Evolutionary conservation across 208 protist species (phyloP), one percentile per base, ranked within the genome.

Genomic region (Leptomonas pyrrhocoris): DNA sequence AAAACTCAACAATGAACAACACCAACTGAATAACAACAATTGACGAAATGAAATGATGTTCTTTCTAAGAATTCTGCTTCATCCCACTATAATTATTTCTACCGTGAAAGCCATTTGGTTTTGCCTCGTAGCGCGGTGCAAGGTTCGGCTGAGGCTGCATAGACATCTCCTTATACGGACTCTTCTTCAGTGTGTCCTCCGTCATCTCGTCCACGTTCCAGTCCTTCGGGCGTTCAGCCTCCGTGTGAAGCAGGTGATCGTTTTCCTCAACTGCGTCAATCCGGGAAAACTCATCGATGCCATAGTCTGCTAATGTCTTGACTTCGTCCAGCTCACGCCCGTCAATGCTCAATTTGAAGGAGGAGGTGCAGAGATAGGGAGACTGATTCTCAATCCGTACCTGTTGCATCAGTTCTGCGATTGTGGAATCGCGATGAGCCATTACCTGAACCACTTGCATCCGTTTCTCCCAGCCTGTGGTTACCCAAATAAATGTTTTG

Each of bases 181-280:
- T 96, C 21, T 28, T 70, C 16, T 51, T 46, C 7, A 81, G 12
- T 43, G 80, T 73, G 6, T 88, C 81, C 5, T 78, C 68, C 15
- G 79, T 87, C 45, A 96, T 92, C 59, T 96, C 91, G 63, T 94
- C 88, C 13, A 94, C 80, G 49, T 89, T 96, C 89, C 91, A 96
- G 64, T 96, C 89, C 71, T 84, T 88, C 0, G 81, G 85, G 18
- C 80, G 63, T 50, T 83, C 77, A 2, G 63, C 66, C 1, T 88
- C 85, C 19, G 71, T 83, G 54, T 93, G 83, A 8, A 76, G 65
- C 18, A 94, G 61, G 56, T 94, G 85, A 58, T 96, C 89, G 18
- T 81, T 65, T n/a, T 85, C 71, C 46, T 92, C 89, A 42, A 93
- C 73, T 30, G 88, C 91, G 64, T 94, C 88, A 51, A 96, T 90